These are phyloP conservation scores for Myxozyma geophila DNA, from an alignment of 805 yeast species.

Conservation along the genomic window DNA sequence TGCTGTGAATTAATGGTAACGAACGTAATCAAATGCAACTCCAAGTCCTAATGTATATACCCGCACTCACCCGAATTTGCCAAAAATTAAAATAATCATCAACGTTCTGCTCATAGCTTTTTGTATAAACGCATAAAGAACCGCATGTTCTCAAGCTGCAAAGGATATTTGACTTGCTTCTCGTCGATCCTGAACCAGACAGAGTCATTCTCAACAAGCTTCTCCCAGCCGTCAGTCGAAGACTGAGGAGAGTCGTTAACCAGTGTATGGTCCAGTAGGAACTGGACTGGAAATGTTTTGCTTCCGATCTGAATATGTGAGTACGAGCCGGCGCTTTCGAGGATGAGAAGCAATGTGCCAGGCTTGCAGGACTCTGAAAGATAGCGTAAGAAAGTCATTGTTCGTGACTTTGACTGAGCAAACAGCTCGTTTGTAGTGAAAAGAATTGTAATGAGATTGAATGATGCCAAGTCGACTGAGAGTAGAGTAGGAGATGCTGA, in stretches of 20 bases:
- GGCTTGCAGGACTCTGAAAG: slow-evolving; percentile 56
- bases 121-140: slow-evolving; percentile 77
- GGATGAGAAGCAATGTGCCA: slow-evolving; percentile 67
- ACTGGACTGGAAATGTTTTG: slow-evolving; percentile 81
- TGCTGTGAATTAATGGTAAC: neutral
- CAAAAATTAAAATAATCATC: neutral
- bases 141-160: slow-evolving; percentile 85
- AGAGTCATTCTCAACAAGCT: slow-evolving; percentile 69
- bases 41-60: neutral
- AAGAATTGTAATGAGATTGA: slow-evolving; percentile 67
- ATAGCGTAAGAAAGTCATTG: slow-evolving; percentile 62
- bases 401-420: slow-evolving; percentile 63
- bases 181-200: slow-evolving; percentile 74
- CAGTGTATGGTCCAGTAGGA: slow-evolving; percentile 72
- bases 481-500: neutral
- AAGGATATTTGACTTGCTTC: slow-evolving; percentile 56
- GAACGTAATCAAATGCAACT: neutral
- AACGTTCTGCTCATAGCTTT: slow-evolving; percentile 48
- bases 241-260: slow-evolving; percentile 22
- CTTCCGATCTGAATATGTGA: slow-evolving; percentile 78
- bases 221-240: slow-evolving; percentile 64
- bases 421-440: slow-evolving; percentile 90
- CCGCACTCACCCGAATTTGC: neutral
- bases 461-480: slow-evolving; percentile 12
- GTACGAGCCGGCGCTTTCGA: slow-evolving; percentile 90